Percentiles rank a stretch among this genome's conserved stretches.
Evolutionary conservation across 495 filamentous ascomycete genomes (phyloP).

Genomic region (Penicillium mononematosum): DNA sequence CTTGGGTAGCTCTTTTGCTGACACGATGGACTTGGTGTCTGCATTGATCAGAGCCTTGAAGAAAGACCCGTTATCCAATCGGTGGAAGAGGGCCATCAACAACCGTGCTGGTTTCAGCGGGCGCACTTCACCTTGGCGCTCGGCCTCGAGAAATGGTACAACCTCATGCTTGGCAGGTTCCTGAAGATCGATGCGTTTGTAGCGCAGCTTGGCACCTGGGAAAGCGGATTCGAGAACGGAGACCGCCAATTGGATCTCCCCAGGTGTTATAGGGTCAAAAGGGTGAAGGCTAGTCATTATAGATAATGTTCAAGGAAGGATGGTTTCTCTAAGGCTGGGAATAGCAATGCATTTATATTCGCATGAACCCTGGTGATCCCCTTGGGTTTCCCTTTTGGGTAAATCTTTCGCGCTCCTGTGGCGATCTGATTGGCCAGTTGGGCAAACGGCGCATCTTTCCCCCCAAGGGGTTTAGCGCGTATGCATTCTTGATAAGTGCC

Average conservation of each 20-base stretch:
- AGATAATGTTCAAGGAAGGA: neutral
- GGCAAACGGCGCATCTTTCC: slow-evolving; percentile 24
- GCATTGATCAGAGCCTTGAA: slow-evolving; percentile 46
- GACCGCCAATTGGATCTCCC: slow-evolving; percentile 43
- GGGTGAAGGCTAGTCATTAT: slow-evolving; percentile 39
- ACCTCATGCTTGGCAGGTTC: slow-evolving; percentile 45
- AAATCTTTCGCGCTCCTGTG: slow-evolving; percentile 23
- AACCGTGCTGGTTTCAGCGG: slow-evolving; percentile 40
- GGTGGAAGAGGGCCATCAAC: slow-evolving; percentile 42
- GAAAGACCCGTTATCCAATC: slow-evolving; percentile 42
- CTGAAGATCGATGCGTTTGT: slow-evolving; percentile 47
- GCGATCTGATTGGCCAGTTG: slow-evolving; percentile 14
- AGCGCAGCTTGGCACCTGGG: slow-evolving; percentile 40
- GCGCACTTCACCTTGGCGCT: slow-evolving; percentile 33
- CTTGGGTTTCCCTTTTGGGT: slow-evolving; percentile 14
- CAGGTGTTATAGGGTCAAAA: slow-evolving; percentile 44
- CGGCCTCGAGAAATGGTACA: slow-evolving; percentile 44
- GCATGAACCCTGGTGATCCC: neutral
- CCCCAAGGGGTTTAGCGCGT: slow-evolving; percentile 20
- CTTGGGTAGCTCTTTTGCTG: slow-evolving; percentile 41
- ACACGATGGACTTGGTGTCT: slow-evolving; percentile 40
- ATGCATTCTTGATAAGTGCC: neutral
- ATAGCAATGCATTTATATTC: neutral
- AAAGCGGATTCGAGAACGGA: slow-evolving; percentile 41
- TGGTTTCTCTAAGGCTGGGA: neutral